These are phyloP conservation scores for Eucalyptus regnans DNA, from an alignment of 345 rosid genomes.

Conservation along the genomic window DNA sequence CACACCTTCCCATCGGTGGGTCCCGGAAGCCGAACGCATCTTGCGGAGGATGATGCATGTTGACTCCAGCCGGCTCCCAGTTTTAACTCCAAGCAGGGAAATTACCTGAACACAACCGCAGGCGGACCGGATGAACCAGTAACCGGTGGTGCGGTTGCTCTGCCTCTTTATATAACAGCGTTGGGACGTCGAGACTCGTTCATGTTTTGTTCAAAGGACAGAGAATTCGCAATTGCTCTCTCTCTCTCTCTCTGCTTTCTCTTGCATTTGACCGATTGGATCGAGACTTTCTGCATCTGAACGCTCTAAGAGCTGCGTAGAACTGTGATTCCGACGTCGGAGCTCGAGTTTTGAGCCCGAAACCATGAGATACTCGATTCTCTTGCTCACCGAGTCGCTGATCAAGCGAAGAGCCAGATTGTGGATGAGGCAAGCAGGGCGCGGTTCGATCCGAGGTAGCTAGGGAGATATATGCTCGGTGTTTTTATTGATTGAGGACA, in stretches of 20 bases:
- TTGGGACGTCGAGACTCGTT: background rate
- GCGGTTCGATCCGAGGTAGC: constrained; percentile 53
- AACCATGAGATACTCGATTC: constrained; percentile 21
- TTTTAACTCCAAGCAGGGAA: background rate
- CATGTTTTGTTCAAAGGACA: background rate
- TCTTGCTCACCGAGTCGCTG: constrained; percentile 33
- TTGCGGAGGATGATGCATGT: background rate
- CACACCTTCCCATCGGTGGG: background rate
- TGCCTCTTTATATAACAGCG: background rate
- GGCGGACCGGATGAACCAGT: background rate
- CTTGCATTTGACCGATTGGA: background rate
- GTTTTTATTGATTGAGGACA: background rate
- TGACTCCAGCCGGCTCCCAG: background rate
- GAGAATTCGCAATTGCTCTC: background rate
- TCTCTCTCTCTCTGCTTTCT: background rate
- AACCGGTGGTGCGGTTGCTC: background rate
- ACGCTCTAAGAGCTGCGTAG: background rate
- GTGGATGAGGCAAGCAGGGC: constrained; percentile 41
- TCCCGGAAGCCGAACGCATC: background rate
- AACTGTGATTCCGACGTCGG: background rate
- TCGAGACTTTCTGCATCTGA: background rate
- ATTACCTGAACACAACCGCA: background rate
- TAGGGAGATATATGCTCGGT: constrained; percentile 8
- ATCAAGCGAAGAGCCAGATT: constrained; percentile 38
- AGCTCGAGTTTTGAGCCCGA: background rate